Evolutionary conservation across 257 asterid genomes (phyloP).

Genomic region (Voacanga thouarsii): DNA sequence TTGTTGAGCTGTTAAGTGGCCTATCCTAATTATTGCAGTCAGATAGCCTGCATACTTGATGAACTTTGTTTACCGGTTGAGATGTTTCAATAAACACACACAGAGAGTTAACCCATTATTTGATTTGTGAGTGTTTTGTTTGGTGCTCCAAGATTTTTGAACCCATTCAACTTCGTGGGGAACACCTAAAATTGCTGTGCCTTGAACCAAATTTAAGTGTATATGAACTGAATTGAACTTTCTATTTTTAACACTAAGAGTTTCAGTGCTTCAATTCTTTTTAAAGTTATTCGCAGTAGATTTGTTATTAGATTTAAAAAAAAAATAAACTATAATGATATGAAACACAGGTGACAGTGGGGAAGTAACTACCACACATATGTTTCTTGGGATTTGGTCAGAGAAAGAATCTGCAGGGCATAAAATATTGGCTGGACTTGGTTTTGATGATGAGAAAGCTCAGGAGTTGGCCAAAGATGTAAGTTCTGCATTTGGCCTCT

Average conservation of each 20-base stretch:
- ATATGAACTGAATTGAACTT: background rate
- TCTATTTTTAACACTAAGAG: background rate
- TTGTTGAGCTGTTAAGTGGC: background rate
- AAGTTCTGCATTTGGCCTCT: conserved; percentile 23
- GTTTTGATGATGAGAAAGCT: conserved; percentile 81
- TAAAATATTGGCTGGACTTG: conserved; percentile 56
- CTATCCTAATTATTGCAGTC: background rate
- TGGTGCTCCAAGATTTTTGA: background rate
- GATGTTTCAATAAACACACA: background rate
- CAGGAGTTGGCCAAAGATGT: conserved; percentile 70
- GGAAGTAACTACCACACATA: conserved; percentile 64
- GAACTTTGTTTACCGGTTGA: background rate
- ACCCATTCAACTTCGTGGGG: background rate
- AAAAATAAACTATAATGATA: too few species aligned
- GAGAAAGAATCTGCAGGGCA: conserved; percentile 76
- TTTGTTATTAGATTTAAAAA: background rate
- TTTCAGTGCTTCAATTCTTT: background rate
- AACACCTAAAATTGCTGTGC: background rate
- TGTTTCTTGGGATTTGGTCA: conserved; percentile 84
- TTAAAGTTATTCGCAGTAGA: background rate
- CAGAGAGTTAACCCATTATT: background rate
- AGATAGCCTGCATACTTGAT: background rate
- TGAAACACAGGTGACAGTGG: conserved; percentile 69
- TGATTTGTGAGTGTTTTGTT: background rate
- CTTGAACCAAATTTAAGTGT: background rate